Percentiles rank a stretch among this genome's conserved stretches.
Conservation (phyloP, 2,329 filamentous ascomycete genomes). For the Fusarium proliferatum region DNA sequence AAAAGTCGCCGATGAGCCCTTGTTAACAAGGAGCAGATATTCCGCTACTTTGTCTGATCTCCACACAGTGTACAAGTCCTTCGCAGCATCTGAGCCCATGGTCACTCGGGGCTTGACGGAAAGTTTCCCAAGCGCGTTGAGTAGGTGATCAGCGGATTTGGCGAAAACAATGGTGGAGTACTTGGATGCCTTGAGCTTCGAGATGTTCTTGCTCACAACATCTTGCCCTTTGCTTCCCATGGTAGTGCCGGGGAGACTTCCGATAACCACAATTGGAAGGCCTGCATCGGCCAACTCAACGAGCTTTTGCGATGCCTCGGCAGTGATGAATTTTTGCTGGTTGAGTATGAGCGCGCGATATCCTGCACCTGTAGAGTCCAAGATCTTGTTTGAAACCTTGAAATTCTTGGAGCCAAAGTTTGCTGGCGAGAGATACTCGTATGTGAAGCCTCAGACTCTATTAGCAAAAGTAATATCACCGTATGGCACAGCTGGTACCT, state of each 20-base stretch:
- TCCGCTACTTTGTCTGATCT: fast-evolving
- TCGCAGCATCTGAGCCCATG: fast-evolving
- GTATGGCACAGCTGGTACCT: too few species aligned
- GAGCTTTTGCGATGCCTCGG: neutral
- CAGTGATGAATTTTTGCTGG: neutral
- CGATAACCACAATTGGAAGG: neutral
- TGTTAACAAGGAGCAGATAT: neutral
- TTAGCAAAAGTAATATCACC: neutral
- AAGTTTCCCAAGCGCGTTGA: fast-evolving
- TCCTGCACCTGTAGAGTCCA: neutral
- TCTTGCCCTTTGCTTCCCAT: neutral
- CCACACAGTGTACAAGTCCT: neutral
- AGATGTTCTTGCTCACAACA: neutral
- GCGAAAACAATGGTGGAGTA: neutral
- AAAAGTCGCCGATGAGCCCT: neutral
- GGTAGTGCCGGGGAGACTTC: neutral
- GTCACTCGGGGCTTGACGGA: neutral
- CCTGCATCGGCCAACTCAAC: neutral
- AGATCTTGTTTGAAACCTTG: neutral
- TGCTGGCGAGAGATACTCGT: neutral
- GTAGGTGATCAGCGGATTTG: neutral
- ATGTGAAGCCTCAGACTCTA: neutral
- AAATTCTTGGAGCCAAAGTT: neutral
- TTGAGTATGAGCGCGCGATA: neutral
- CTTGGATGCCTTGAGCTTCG: neutral